Conservation (phyloP, 2,329 filamentous ascomycete species). For the Septoria petroselini region DNA sequence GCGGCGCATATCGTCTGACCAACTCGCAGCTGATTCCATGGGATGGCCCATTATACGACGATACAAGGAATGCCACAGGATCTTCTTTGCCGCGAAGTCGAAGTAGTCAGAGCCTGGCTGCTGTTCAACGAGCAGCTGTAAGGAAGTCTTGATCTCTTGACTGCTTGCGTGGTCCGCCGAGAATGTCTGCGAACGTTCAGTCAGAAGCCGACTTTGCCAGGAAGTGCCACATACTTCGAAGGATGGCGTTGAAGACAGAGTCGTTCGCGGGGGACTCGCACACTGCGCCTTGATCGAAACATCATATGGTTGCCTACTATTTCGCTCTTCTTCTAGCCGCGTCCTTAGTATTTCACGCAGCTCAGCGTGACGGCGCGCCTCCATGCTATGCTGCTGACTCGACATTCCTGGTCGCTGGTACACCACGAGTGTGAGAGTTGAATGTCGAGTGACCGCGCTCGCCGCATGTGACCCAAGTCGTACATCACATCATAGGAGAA, state of each 20-base stretch:
- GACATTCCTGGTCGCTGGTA: too few species aligned
- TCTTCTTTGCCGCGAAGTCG: not conserved
- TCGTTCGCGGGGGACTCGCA: not conserved
- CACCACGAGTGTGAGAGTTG: too few species aligned
- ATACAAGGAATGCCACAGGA: not conserved
- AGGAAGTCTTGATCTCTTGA: constrained; percentile 1
- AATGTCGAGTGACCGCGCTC: too few species aligned
- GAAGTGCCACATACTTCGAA: not conserved
- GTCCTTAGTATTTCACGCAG: not conserved
- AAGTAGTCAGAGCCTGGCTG: constrained; percentile 1
- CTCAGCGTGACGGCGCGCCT: not conserved
- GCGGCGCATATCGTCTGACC: not conserved
- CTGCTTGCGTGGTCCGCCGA: not conserved
- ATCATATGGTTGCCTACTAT: too few species aligned
- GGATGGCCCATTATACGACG: not conserved
- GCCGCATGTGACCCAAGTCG: too few species aligned
- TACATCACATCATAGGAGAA: too few species aligned
- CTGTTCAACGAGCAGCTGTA: not conserved
- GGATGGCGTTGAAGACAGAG: not conserved
- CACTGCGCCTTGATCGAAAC: not conserved
- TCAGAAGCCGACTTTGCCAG: too few species aligned
- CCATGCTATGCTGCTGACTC: not conserved
- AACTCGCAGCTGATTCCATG: not conserved
- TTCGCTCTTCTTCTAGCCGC: not conserved
- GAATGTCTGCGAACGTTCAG: not conserved